Evolutionary conservation across 352 stramenopile genomes (phyloP), one percentile per base, ranked within the genome.

Genomic region (Phytophthora ramorum): DNA sequence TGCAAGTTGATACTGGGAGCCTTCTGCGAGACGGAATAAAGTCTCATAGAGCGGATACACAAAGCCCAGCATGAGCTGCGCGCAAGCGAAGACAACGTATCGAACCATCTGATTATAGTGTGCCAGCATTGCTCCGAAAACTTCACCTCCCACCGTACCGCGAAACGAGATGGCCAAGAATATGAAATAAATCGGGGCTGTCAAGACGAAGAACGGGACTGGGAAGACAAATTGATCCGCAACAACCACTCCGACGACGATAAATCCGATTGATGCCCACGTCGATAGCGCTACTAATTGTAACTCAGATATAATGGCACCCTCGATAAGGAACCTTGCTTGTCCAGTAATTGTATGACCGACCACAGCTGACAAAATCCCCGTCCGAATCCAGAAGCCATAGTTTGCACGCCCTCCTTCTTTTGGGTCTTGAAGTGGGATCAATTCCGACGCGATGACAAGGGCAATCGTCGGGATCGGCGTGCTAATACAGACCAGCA

Each of bases 41-140:
- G 44, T 20, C 8, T 66, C 45, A 17, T 71, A 71, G 0, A 37
- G 20, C 13, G 63, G 63, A n/a, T 67, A 67, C 7, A 60, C 13
- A 13, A 60, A 37, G 12, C 44, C 47, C 1, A 65, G n/a, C 14
- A 40, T 40, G 12, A 58, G 14, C 19, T 66, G 58, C 26, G 48
- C 40, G 16, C 46, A 53, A 17, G 57, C 24, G 14, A 59, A 66
- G 40, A 41, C 17, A n/a, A 58, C 24, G 17, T 59, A 59, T 34
- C 40, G 40, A 26, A 59, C 1, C 7, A 59, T 17, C 19, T 58
- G 58, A n/a, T 66, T 38, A 0, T 14, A 3, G 13, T 66, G 47
- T 22, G 47, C 4, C 35, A 50, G 10, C 20, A 66, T 58, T 52
- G 38, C 26, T n/a, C 20, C 3, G 4, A 48, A 30, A 14, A 52